These are phyloP conservation scores for Neurospora discreta DNA, from an alignment of 495 filamentous ascomycete species.

Conservation along the genomic window DNA sequence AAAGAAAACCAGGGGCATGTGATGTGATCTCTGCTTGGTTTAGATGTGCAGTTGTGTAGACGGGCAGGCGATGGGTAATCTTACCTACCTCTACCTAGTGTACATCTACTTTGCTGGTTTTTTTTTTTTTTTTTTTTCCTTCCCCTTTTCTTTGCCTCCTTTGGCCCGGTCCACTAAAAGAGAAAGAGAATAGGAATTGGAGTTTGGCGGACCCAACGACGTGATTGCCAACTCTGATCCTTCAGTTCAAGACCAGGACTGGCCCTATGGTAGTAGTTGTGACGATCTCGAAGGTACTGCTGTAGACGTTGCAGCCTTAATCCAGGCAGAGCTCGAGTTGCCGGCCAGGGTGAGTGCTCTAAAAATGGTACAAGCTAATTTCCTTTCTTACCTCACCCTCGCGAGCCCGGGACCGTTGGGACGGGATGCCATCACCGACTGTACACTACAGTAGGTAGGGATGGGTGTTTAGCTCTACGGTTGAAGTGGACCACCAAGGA, in stretches of 20 bases:
- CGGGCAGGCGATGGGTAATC: not conserved
- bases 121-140: not conserved
- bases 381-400: not conserved
- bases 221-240: not conserved
- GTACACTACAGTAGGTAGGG: too few relatives aligned
- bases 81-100: not conserved
- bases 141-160: too few relatives aligned
- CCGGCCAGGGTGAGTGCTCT: not conserved
- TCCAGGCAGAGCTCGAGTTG: not conserved
- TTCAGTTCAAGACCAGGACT: not conserved
- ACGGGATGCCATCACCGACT: not conserved
- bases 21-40: not conserved
- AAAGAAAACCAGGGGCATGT: too few relatives aligned
- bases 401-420: not conserved
- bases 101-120: too few relatives aligned
- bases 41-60: not conserved
- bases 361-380: not conserved
- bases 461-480: not conserved
- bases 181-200: not conserved
- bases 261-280: not conserved
- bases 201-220: not conserved
- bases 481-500: not conserved
- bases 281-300: not conserved
- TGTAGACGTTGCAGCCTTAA: not conserved
- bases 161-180: too few relatives aligned